phyloP scores from a whole-genome alignment of 176 grass and related monocot genomes.

The Oryza australiensis region DNA sequence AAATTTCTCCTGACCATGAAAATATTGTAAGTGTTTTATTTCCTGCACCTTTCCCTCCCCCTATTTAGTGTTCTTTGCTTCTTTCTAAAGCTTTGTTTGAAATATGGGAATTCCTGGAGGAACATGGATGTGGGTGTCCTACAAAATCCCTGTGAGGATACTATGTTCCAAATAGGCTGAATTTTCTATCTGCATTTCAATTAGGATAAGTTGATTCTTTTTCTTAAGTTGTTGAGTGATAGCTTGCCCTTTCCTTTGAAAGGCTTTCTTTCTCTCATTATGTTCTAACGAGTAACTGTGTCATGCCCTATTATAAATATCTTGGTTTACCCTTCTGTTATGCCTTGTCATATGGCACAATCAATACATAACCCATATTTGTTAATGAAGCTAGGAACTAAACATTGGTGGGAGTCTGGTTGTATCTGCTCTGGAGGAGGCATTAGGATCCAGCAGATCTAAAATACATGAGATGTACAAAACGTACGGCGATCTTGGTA shows the following conservation, averaged over 20 bases:
- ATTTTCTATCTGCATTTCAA: constrained; percentile 19
- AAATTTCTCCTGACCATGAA: constrained; percentile 90
- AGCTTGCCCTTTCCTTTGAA: neutral
- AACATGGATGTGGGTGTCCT: constrained; percentile 16
- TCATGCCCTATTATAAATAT: neutral
- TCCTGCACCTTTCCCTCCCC: neutral
- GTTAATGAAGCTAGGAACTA: constrained; percentile 86
- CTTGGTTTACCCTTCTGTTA: constrained; percentile 13
- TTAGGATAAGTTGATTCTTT: constrained; percentile 13
- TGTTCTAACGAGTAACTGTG: neutral
- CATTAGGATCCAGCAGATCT: constrained; percentile 73
- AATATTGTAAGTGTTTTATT: constrained; percentile 67
- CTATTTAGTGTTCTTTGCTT: constrained; percentile 23
- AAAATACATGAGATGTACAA: constrained; percentile 97
- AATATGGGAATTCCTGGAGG: neutral
- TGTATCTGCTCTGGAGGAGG: constrained; percentile 74
- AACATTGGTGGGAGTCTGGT: constrained; percentile 91
- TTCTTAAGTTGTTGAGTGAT: constrained; percentile 15
- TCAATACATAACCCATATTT: constrained; percentile 42
- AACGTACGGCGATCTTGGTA: constrained; percentile 85
- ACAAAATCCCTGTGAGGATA: constrained; percentile 13
- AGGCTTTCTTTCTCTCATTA: neutral
- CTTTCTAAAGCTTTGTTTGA: neutral
- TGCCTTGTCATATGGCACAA: constrained; percentile 1
- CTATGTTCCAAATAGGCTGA: neutral